Percentiles rank a stretch among this genome's conserved stretches.
Evolutionary conservation across 2,329 filamentous ascomycete genomes (phyloP).

Genomic region (Exophiala sp.): DNA sequence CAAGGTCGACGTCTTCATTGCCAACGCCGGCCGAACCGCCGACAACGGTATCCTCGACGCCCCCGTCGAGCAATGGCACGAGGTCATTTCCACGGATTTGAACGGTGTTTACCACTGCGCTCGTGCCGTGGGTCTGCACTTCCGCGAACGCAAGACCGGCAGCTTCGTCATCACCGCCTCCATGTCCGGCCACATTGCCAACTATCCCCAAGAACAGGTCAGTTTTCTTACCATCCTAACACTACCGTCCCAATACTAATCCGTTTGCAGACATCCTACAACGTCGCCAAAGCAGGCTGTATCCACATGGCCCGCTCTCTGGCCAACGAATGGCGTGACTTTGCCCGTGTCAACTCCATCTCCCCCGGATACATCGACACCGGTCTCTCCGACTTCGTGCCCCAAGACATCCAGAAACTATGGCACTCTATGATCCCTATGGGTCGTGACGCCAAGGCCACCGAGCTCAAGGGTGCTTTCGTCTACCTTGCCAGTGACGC

Average conservation of each 20-base stretch:
- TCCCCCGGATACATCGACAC: slow-evolving; percentile 68
- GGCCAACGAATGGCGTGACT: slow-evolving; percentile 68
- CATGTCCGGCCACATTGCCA: slow-evolving; percentile 56
- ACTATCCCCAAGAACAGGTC: slow-evolving; percentile 60
- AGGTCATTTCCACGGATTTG: slow-evolving; percentile 80
- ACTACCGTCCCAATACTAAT: neutral
- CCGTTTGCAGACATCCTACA: slow-evolving; percentile 52
- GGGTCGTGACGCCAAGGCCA: slow-evolving; percentile 60
- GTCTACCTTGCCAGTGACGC: slow-evolving; percentile 49
- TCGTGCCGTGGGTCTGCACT: slow-evolving; percentile 79
- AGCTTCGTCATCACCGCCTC: slow-evolving; percentile 65
- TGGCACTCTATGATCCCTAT: slow-evolving; percentile 61
- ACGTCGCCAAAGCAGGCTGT: slow-evolving; percentile 64
- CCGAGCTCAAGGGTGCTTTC: slow-evolving; percentile 61
- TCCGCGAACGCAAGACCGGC: slow-evolving; percentile 63
- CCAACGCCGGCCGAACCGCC: slow-evolving; percentile 69
- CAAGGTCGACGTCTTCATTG: slow-evolving; percentile 64
- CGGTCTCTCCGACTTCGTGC: slow-evolving; percentile 61
- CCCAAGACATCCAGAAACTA: slow-evolving; percentile 54
- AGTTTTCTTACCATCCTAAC: neutral
- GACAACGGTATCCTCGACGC: slow-evolving; percentile 66
- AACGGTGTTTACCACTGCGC: slow-evolving; percentile 84
- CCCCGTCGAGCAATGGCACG: slow-evolving; percentile 67
- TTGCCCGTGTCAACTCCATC: slow-evolving; percentile 66
- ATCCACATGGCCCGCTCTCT: slow-evolving; percentile 63